These are phyloP conservation scores for Colletotrichum caudatum DNA, from an alignment of 2,329 filamentous ascomycete species.

Conservation along the genomic window DNA sequence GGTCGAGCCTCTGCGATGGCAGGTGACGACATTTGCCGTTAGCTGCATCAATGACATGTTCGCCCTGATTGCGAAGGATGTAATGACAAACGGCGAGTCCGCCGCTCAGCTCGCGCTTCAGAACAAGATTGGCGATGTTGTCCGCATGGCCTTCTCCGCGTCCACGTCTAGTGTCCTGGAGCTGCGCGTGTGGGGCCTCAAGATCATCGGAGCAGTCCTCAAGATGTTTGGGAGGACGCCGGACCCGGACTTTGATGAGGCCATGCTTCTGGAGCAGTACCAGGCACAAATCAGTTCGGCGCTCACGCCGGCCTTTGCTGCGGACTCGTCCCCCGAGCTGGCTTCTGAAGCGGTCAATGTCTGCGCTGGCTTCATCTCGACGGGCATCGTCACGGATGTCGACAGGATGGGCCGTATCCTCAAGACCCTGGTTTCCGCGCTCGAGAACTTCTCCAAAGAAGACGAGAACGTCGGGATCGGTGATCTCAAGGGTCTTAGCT, in stretches of 20 bases:
- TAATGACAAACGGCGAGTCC: slow-evolving; percentile 82
- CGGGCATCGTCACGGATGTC: slow-evolving; percentile 95
- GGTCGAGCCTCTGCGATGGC: slow-evolving; percentile 93
- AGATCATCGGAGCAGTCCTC: slow-evolving; percentile 92
- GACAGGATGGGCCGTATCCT: slow-evolving; percentile 99
- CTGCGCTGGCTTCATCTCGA: slow-evolving; percentile 97
- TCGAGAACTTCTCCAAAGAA: slow-evolving; percentile 91
- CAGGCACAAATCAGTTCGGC: slow-evolving; percentile 98
- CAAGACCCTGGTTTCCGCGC: slow-evolving; percentile 88
- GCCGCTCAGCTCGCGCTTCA: slow-evolving; percentile 83
- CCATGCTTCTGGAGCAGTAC: slow-evolving; percentile 95
- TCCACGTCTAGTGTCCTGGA: slow-evolving; percentile 94
- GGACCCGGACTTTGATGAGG: slow-evolving; percentile 98
- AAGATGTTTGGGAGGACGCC: slow-evolving; percentile 97
- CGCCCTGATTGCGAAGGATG: slow-evolving; percentile 80
- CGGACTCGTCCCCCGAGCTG: slow-evolving; percentile 94
- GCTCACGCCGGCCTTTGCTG: slow-evolving; percentile 93
- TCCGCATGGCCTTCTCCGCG: slow-evolving; percentile 96
- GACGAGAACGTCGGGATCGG: slow-evolving; percentile 88
- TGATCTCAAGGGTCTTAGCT: slow-evolving; percentile 90
- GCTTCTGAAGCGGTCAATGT: slow-evolving; percentile 97
- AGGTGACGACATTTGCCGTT: slow-evolving; percentile 95
- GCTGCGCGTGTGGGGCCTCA: slow-evolving; percentile 88
- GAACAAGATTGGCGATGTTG: slow-evolving; percentile 87
- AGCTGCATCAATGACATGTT: slow-evolving; percentile 88